These are phyloP conservation scores for Phalaenopsis hybrid DNA, from an alignment of 116 monocot genomes.

Conservation along the genomic window DNA sequence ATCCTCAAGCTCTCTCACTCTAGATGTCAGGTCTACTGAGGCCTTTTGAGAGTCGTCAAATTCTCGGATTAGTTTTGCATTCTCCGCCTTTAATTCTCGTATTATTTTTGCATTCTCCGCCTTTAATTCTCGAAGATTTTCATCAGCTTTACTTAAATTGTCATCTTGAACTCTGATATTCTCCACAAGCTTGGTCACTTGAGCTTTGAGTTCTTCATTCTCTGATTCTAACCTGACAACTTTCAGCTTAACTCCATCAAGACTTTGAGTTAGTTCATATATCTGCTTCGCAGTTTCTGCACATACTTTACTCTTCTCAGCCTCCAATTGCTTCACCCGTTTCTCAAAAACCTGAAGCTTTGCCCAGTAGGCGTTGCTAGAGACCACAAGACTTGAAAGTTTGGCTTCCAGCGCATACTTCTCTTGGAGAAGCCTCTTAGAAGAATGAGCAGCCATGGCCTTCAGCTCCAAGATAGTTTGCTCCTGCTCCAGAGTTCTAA, in stretches of 20 bases:
- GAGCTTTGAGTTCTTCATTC: conserved; percentile 24
- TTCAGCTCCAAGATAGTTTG: conserved; percentile 32
- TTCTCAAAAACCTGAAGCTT: conserved; percentile 21
- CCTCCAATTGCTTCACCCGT: conserved; percentile 7
- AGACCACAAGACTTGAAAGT: conserved; percentile 27
- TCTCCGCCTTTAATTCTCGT: conserved; percentile 30
- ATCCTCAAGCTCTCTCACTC: conserved; percentile 47
- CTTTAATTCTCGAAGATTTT: conserved; percentile 35
- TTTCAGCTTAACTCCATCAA: conserved; percentile 22
- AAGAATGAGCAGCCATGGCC: conserved; percentile 15
- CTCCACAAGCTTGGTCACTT: conserved; percentile 6
- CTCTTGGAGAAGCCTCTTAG: conserved; percentile 23
- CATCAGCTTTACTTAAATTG: conserved; percentile 1
- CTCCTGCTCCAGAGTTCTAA: conserved; percentile 27
- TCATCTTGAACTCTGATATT: conserved; percentile 8
- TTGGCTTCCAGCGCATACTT: conserved; percentile 31
- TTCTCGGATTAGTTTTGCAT: conserved; percentile 38
- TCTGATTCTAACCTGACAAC: conserved; percentile 19
- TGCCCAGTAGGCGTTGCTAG: conserved; percentile 19
- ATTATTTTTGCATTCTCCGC: conserved; percentile 46
- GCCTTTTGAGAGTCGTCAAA: conserved; percentile 17
- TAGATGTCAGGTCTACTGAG: conserved; percentile 12
- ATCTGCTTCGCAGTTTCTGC: not conserved
- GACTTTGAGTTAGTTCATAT: conserved; percentile 17
- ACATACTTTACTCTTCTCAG: conserved; percentile 3